phyloP scores from a whole-genome alignment of 1,284 basidiomycete genomes.

The Anthracocystis walkeri region DNA sequence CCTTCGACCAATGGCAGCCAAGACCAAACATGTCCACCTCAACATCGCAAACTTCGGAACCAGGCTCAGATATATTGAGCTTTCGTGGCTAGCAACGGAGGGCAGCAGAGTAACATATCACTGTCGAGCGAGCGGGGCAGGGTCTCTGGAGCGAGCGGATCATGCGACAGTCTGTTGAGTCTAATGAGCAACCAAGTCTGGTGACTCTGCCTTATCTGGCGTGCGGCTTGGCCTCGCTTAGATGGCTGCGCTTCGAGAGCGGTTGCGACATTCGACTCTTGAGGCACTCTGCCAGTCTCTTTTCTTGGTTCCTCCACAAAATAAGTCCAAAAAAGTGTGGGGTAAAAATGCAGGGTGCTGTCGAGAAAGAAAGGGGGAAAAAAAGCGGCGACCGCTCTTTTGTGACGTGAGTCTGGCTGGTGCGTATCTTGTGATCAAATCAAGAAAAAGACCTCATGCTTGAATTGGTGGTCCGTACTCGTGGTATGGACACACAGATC shows the following conservation, averaged over 20 bases:
- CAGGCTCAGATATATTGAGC: neutral
- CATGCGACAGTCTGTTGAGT: constrained; percentile 1
- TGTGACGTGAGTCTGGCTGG: constrained; percentile 15
- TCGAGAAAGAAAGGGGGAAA: neutral
- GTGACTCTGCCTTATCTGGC: constrained; percentile 11
- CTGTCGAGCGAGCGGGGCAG: neutral
- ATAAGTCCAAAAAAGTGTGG: constrained; percentile 26
- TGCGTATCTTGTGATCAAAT: constrained; percentile 3
- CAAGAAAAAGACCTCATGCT: constrained; percentile 16
- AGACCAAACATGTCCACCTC: neutral
- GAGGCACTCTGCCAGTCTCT: constrained; percentile 7
- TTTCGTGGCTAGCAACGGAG: neutral
- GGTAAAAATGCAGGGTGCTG: constrained; percentile 42
- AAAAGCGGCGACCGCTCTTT: constrained; percentile 28
- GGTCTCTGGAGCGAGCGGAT: constrained; percentile 35
- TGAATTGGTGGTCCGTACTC: no score
- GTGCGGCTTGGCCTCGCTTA: no score
- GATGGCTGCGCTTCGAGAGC: no score
- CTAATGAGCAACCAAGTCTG: neutral
- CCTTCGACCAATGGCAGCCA: neutral
- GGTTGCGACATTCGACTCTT: neutral
- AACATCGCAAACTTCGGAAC: neutral
- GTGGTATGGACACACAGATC: no score
- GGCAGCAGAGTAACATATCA: neutral
- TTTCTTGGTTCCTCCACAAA: constrained; percentile 6